A percentile compares a stretch with the other conserved stretches of the same genome.
phyloP scores from a whole-genome alignment of 2,329 filamentous ascomycete genomes.

The Botrytis elliptica region DNA sequence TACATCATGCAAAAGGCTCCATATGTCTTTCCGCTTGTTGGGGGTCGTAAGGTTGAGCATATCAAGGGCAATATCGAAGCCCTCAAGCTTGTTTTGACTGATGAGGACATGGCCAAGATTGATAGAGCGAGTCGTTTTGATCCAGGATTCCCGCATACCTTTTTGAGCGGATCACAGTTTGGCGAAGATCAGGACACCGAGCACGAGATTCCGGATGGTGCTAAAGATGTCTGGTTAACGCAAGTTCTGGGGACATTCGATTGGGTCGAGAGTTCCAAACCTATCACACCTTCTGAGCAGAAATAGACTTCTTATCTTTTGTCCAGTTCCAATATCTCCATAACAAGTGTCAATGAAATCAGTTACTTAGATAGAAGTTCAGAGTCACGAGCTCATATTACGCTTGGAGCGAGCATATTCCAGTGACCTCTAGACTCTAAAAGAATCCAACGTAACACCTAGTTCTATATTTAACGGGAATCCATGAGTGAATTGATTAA shows the following conservation, averaged over 20 bases:
- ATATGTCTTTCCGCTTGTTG: constrained; percentile 58
- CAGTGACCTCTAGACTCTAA: background rate
- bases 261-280: background rate
- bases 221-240: background rate
- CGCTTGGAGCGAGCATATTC: background rate
- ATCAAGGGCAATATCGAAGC: constrained; percentile 56
- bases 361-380: too few relatives aligned
- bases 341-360: too few relatives aligned
- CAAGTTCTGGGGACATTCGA: background rate
- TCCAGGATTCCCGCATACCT: background rate
- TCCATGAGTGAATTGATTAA: background rate
- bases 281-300: background rate
- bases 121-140: constrained; percentile 39
- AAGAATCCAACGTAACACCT: too few relatives aligned
- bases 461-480: background rate
- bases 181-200: background rate
- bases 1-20: constrained; percentile 56
- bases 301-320: background rate
- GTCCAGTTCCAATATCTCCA: too few relatives aligned
- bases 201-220: background rate
- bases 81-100: constrained; percentile 49
- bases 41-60: constrained; percentile 56
- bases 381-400: background rate
- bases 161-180: background rate
- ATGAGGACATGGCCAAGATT: constrained; percentile 53